Conservation (phyloP, 805 yeast species). For the Wickerhamomyces strasburgensis region DNA sequence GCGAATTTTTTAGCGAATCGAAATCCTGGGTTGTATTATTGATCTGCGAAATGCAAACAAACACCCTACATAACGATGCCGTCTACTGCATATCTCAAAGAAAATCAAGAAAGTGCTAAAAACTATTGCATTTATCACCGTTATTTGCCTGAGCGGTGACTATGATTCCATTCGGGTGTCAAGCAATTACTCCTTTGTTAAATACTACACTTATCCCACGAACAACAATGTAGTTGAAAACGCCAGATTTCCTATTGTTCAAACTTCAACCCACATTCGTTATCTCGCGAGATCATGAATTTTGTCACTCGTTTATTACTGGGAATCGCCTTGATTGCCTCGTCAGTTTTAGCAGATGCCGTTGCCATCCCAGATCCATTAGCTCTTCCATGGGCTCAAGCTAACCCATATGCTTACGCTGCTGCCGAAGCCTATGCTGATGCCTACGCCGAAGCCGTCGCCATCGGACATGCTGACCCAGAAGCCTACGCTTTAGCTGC, state of each 20-base stretch:
- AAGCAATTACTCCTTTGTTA: too few species aligned
- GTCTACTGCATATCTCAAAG: too few species aligned
- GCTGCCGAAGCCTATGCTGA: constrained; percentile 13
- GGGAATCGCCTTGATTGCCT: not conserved
- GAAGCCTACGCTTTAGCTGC: constrained; percentile 25
- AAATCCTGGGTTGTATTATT: too few species aligned
- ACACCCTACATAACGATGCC: too few species aligned
- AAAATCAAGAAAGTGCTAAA: not conserved
- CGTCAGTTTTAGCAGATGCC: constrained; percentile 1
- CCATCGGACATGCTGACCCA: constrained; percentile 19
- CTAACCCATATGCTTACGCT: constrained; percentile 15
- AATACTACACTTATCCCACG: too few species aligned
- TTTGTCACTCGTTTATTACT: not conserved
- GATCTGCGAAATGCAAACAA: too few species aligned
- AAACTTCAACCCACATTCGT: too few species aligned
- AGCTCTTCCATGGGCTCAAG: constrained; percentile 16
- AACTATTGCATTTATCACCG: not conserved
- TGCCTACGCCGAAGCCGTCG: constrained; percentile 15
- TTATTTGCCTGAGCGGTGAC: not conserved
- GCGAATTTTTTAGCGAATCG: too few species aligned
- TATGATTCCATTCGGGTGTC: not conserved
- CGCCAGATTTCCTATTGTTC: too few species aligned
- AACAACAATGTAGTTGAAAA: too few species aligned
- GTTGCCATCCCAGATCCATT: constrained; percentile 7
- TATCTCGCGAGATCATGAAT: too few species aligned